Conservation (phyloP, 441 rosid species). For the Arabidopsis lyrata region DNA sequence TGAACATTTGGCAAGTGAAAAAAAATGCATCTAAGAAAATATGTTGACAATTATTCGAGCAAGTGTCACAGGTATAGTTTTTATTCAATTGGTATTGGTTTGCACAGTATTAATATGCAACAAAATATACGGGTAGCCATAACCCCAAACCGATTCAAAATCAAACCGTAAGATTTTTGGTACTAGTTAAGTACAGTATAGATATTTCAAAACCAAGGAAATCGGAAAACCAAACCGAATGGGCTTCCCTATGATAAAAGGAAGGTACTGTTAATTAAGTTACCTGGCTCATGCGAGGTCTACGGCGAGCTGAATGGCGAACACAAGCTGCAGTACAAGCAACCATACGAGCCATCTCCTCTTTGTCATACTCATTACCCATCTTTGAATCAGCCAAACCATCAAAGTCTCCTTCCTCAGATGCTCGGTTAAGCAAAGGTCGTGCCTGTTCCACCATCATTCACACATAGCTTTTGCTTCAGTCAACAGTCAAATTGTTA, state of each 20-base stretch:
- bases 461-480: conserved; percentile 31
- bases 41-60: no score
- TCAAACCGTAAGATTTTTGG: no score
- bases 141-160: no score
- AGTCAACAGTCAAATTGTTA: conserved; percentile 1
- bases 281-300: conserved; percentile 98
- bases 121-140: no score
- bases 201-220: no score
- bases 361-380: conserved; percentile 60
- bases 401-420: conserved; percentile 80
- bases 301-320: conserved; percentile 85
- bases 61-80: no score
- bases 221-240: background rate
- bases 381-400: conserved; percentile 70
- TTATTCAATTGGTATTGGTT: no score
- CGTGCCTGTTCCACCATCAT: conserved; percentile 65
- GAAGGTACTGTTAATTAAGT: conserved; percentile 16
- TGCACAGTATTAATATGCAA: no score
- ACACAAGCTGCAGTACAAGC: conserved; percentile 96
- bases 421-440: conserved; percentile 80
- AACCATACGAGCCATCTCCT: conserved; percentile 92
- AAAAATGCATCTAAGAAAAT: no score
- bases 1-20: no score
- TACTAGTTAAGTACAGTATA: no score
- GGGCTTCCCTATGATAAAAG: background rate